Percentiles rank a stretch among this genome's conserved stretches.
phyloP scores from a whole-genome alignment of 805 yeast species.

The Kodamaea neixiangensis region DNA sequence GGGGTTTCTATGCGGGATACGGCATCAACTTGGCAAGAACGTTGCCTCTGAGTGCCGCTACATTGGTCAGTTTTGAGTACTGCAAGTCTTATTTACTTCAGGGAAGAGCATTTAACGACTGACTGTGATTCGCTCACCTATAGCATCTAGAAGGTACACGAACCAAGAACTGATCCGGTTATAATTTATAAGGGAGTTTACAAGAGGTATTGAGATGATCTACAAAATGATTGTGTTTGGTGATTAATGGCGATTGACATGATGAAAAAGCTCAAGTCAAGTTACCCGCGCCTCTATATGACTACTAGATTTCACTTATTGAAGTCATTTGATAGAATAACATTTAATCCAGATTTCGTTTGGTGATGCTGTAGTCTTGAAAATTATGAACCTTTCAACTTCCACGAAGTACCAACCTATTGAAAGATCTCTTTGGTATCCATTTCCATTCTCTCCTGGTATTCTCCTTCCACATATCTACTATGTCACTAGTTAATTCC shows the following conservation, averaged over 20 bases:
- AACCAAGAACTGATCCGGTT: background rate
- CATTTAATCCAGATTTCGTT: background rate
- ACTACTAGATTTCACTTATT: background rate
- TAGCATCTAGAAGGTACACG: background rate
- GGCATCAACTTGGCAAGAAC: constrained; percentile 84
- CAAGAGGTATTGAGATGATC: background rate
- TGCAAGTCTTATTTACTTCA: constrained; percentile 54
- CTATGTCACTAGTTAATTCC: too few relatives aligned
- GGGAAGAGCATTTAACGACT: background rate
- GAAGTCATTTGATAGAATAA: background rate
- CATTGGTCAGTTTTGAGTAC: constrained; percentile 88
- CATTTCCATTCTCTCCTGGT: too few relatives aligned
- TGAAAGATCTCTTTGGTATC: too few relatives aligned
- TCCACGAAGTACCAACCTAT: too few relatives aligned
- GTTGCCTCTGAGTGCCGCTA: constrained; percentile 94
- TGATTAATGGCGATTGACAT: background rate
- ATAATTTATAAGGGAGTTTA: too few relatives aligned
- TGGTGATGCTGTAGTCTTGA: background rate
- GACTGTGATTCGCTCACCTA: background rate
- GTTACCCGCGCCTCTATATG: background rate
- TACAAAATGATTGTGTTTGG: background rate
- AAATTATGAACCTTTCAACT: too few relatives aligned
- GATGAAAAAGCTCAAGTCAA: background rate
- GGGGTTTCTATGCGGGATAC: constrained; percentile 89
- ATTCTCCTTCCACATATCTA: too few relatives aligned